Conservation (phyloP, 768 basidiomycete species). For the Tylopilus cervinicoccineus region DNA sequence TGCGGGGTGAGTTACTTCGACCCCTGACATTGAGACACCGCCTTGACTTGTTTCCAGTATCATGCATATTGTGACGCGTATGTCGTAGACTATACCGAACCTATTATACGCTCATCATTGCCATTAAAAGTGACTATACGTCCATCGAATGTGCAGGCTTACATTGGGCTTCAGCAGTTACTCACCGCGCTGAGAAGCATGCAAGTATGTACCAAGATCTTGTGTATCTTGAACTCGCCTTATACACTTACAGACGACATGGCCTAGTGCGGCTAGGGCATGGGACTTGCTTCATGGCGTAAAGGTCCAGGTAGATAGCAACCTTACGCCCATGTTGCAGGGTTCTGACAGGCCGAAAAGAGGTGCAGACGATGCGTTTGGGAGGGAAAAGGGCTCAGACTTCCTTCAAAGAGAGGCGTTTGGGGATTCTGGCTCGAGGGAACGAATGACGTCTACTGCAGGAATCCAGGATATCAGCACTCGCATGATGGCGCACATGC, state of each 20-base stretch:
- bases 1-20: conserved; percentile 53
- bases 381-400: conserved; percentile 46
- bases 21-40: not conserved
- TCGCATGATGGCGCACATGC: conserved; percentile 69
- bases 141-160: conserved; percentile 69
- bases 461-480: conserved; percentile 63
- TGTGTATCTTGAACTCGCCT: conserved; percentile 7
- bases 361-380: conserved; percentile 60
- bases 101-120: conserved; percentile 10
- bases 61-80: conserved; percentile 75
- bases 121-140: conserved; percentile 55
- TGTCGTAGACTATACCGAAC: conserved; percentile 21
- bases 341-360: conserved; percentile 50
- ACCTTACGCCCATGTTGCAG: conserved; percentile 34
- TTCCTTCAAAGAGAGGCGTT: conserved; percentile 42
- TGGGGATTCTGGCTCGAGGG: conserved; percentile 23
- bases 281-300: conserved; percentile 67
- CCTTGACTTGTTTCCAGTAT: conserved; percentile 42
- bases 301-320: conserved; percentile 48
- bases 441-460: conserved; percentile 18
- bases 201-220: conserved; percentile 43
- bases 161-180: conserved; percentile 59
- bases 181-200: conserved; percentile 62
- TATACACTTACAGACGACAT: conserved; percentile 44
- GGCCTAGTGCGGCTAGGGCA: conserved; percentile 67